Evolutionary conservation across 805 yeast species (phyloP).

Genomic region (Lachancea mirantina): DNA sequence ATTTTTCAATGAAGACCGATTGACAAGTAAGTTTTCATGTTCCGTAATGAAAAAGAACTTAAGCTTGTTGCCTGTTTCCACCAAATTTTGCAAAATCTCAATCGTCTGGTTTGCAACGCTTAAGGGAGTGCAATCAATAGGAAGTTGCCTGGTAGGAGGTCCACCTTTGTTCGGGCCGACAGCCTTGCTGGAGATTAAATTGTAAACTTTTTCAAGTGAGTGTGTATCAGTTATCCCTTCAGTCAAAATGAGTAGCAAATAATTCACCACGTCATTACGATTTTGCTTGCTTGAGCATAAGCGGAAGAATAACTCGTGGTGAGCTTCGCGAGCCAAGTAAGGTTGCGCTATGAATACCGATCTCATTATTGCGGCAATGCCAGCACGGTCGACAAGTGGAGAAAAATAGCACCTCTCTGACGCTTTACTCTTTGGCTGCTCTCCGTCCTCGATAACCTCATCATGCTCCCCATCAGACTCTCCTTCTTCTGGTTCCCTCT

Average conservation of each 20-base stretch:
- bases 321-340: conserved; percentile 50
- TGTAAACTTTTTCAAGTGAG: conserved; percentile 55
- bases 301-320: conserved; percentile 58
- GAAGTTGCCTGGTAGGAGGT: conserved; percentile 31
- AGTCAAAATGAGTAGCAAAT: conserved; percentile 59
- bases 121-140: conserved; percentile 58
- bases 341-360: conserved; percentile 69
- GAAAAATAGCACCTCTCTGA: conserved; percentile 41
- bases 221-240: conserved; percentile 64
- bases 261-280: conserved; percentile 63
- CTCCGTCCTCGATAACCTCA: conserved; percentile 11
- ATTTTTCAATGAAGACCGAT: conserved; percentile 30
- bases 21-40: conserved; percentile 47
- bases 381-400: conserved; percentile 67
- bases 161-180: conserved; percentile 18
- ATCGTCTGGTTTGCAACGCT: conserved; percentile 70
- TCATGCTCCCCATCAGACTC: conserved; percentile 12
- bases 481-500: conserved; percentile 4
- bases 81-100: conserved; percentile 63
- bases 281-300: conserved; percentile 74
- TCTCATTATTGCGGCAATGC: conserved; percentile 65
- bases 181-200: conserved; percentile 48
- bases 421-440: conserved; percentile 18
- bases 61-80: conserved; percentile 60
- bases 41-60: conserved; percentile 73